phyloP scores from a whole-genome alignment of 2,329 filamentous ascomycete genomes.

The Neophaeococcomyces aloes region DNA sequence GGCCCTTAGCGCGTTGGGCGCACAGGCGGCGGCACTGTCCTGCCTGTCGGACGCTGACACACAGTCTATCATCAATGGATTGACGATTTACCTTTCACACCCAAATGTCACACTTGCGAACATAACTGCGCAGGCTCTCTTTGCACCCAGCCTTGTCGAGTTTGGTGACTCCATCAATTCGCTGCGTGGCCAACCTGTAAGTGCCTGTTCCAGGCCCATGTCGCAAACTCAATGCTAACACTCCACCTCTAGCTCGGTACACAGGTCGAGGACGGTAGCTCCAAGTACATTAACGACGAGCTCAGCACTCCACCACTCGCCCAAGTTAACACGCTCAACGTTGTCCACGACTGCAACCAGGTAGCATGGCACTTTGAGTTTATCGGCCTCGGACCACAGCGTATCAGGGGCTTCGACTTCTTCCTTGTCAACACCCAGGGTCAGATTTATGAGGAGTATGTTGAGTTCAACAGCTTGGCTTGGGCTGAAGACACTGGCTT shows the following conservation, averaged over 20 bases:
- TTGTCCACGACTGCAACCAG: constrained; percentile 10
- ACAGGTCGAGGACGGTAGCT: constrained; percentile 8
- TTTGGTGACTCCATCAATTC: constrained; percentile 14
- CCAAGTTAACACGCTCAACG: constrained; percentile 9
- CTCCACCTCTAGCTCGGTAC: constrained; percentile 8
- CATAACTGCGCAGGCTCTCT: constrained; percentile 8
- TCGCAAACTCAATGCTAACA: neutral
- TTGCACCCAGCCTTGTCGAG: constrained; percentile 9
- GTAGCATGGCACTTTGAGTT: constrained; percentile 12
- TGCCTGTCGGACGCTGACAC: constrained; percentile 7
- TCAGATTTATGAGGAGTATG: constrained; percentile 9
- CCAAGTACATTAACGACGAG: constrained; percentile 8
- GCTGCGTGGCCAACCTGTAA: constrained; percentile 9
- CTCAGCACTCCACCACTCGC: constrained; percentile 8
- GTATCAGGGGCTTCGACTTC: constrained; percentile 10
- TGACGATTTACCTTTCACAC: constrained; percentile 11
- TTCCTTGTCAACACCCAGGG: constrained; percentile 7
- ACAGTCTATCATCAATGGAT: neutral
- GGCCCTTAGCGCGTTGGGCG: neutral
- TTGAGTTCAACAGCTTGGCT: constrained; percentile 12
- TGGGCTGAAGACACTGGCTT: constrained; percentile 10
- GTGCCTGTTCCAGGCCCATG: neutral
- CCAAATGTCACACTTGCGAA: constrained; percentile 5
- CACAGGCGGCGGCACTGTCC: neutral
- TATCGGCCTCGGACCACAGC: constrained; percentile 7